A percentile compares a stretch with the other conserved stretches of the same genome.
phyloP scores from a whole-genome alignment of 2,329 filamentous ascomycete genomes.

The Cercospora sojina region DNA sequence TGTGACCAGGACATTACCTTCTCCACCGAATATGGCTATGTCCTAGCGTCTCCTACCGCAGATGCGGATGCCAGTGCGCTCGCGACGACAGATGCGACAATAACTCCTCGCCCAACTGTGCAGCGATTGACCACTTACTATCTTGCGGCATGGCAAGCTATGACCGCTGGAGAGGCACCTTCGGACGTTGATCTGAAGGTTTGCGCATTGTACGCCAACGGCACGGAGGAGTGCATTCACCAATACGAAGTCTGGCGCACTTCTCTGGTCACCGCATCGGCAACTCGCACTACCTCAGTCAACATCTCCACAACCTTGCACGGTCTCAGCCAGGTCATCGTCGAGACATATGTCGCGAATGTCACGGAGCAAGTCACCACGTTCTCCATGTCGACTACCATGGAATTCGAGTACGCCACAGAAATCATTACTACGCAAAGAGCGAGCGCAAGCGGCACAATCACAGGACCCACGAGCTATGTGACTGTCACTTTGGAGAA shows the following conservation, averaged over 20 bases:
- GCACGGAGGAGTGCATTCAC: conserved; percentile 41
- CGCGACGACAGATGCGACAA: conserved; percentile 16
- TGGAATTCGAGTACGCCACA: conserved; percentile 41
- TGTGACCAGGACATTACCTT: conserved; percentile 50
- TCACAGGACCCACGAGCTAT: conserved; percentile 32
- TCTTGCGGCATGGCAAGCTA: conserved; percentile 46
- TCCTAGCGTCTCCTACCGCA: conserved; percentile 41
- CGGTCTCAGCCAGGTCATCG: conserved; percentile 38
- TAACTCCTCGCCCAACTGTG: conserved; percentile 42
- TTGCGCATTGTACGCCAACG: conserved; percentile 41
- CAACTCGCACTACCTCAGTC: conserved; percentile 39
- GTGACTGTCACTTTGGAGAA: conserved; percentile 34
- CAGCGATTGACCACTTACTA: conserved; percentile 46
- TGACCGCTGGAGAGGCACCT: conserved; percentile 42
- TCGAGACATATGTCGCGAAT: conserved; percentile 43
- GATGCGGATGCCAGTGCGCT: conserved; percentile 15
- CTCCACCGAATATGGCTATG: conserved; percentile 47
- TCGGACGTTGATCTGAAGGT: conserved; percentile 45
- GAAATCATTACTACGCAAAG: conserved; percentile 37
- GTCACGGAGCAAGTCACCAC: conserved; percentile 43
- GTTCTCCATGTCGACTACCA: conserved; percentile 42
- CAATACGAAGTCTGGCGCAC: conserved; percentile 47
- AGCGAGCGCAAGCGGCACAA: conserved; percentile 21
- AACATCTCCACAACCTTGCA: conserved; percentile 44
- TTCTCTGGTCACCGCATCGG: conserved; percentile 40